phyloP scores from a whole-genome alignment of 371 early-diverging fungal species.

The Mortierella sp. region DNA sequence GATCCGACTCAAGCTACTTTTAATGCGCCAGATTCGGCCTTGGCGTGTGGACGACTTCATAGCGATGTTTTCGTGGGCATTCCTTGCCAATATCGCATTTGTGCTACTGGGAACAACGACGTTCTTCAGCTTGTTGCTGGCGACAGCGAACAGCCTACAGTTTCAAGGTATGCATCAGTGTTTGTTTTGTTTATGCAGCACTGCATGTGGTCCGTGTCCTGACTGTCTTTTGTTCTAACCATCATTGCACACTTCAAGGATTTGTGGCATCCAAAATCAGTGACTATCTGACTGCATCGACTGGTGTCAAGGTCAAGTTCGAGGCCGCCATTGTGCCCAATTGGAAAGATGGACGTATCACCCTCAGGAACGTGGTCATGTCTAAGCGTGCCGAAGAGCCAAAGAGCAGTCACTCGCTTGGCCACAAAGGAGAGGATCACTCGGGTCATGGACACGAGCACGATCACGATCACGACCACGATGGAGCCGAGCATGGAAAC shows the following conservation, averaged over 20 bases:
- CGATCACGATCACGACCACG: slow-evolving; percentile 25
- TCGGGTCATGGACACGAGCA: slow-evolving; percentile 51
- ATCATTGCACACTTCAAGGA: slow-evolving; percentile 57
- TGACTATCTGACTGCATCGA: slow-evolving; percentile 80
- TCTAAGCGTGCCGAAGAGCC: slow-evolving; percentile 41
- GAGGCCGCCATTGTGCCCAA: slow-evolving; percentile 93
- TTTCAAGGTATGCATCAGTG: slow-evolving; percentile 76
- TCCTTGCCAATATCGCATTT: slow-evolving; percentile 88
- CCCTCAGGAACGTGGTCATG: slow-evolving; percentile 82
- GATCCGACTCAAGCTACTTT: slow-evolving; percentile 64
- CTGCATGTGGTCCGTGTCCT: slow-evolving; percentile 45
- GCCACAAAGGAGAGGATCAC: slow-evolving; percentile 46
- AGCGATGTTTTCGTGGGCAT: slow-evolving; percentile 90
- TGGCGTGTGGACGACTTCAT: slow-evolving; percentile 91
- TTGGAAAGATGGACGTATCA: slow-evolving; percentile 92
- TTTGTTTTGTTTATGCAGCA: background rate
- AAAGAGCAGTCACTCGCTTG: background rate
- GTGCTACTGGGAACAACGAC: slow-evolving; percentile 92
- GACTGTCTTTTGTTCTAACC: background rate
- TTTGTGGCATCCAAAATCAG: slow-evolving; percentile 83
- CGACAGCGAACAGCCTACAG: slow-evolving; percentile 86
- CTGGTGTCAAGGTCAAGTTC: slow-evolving; percentile 88
- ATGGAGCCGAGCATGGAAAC: background rate
- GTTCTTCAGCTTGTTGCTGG: slow-evolving; percentile 84
- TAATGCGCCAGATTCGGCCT: slow-evolving; percentile 78